Evolutionary conservation across 2,329 filamentous ascomycete genomes (phyloP).

Genomic region (Xylariaceae sp.): DNA sequence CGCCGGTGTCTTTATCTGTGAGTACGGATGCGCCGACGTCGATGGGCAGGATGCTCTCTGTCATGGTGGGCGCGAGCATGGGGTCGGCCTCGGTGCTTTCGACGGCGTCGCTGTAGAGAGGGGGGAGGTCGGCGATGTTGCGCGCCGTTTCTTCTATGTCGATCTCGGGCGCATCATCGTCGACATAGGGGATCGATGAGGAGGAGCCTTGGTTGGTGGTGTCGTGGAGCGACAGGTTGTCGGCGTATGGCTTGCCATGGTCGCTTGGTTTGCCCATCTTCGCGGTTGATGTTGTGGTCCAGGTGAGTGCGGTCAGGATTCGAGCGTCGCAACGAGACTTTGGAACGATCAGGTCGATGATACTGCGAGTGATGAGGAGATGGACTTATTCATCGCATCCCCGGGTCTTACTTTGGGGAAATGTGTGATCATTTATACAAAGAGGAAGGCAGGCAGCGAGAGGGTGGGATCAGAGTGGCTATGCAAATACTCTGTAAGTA

Average conservation of each 20-base stretch:
- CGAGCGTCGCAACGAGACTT: neutral
- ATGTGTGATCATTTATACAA: no score
- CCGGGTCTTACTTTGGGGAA: no score
- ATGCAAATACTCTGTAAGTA: no score
- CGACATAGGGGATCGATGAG: slow-evolving; percentile 9
- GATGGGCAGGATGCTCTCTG: slow-evolving; percentile 5
- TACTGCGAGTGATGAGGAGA: no score
- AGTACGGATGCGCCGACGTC: slow-evolving; percentile 18
- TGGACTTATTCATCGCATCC: no score
- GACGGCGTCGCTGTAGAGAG: slow-evolving; percentile 28
- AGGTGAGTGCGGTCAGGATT: neutral
- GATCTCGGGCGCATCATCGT: slow-evolving; percentile 28
- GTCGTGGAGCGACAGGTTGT: slow-evolving; percentile 29
- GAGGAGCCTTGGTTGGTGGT: slow-evolving; percentile 27
- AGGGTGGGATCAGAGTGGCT: no score
- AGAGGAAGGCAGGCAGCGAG: no score
- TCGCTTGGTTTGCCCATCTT: slow-evolving; percentile 28
- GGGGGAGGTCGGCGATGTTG: slow-evolving; percentile 29
- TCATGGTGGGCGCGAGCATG: slow-evolving; percentile 17
- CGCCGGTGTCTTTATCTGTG: slow-evolving; percentile 32
- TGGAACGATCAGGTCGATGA: no score
- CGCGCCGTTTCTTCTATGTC: slow-evolving; percentile 28
- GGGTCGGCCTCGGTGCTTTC: slow-evolving; percentile 20
- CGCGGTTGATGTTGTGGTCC: neutral
- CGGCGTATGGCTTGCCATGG: slow-evolving; percentile 13